phyloP scores from a whole-genome alignment of 2,329 filamentous ascomycete genomes.

The Mycosphaerella sp. region DNA sequence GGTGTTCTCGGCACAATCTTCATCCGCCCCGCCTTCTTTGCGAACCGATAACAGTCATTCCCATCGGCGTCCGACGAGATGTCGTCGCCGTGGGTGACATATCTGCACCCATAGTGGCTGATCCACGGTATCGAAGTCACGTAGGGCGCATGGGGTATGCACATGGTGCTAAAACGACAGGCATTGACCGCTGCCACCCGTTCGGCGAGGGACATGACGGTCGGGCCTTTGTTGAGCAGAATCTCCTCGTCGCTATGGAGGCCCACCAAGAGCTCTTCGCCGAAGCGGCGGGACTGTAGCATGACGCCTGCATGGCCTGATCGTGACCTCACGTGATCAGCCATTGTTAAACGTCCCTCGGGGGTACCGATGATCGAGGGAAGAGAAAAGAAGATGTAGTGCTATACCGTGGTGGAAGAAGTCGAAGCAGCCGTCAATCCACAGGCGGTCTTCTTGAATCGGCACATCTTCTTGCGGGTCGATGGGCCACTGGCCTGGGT shows the following conservation, averaged over 20 bases:
- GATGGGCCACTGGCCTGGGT: slow-evolving; percentile 56
- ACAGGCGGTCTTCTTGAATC: slow-evolving; percentile 67
- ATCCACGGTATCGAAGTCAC: slow-evolving; percentile 94
- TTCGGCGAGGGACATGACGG: slow-evolving; percentile 91
- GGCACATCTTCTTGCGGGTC: slow-evolving; percentile 56
- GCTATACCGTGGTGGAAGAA: slow-evolving; percentile 78
- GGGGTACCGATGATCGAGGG: too few relatives aligned
- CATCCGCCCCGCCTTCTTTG: slow-evolving; percentile 89
- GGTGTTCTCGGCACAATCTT: slow-evolving; percentile 95
- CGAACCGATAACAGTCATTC: slow-evolving; percentile 95
- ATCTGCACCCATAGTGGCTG: slow-evolving; percentile 87
- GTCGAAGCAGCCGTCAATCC: slow-evolving; percentile 99
- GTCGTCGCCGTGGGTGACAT: slow-evolving; percentile 94
- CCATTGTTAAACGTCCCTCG: slow-evolving; percentile 3
- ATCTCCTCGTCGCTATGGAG: slow-evolving; percentile 96
- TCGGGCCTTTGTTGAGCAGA: slow-evolving; percentile 93
- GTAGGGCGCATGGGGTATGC: slow-evolving; percentile 81
- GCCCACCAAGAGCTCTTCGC: slow-evolving; percentile 80
- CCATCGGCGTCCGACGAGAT: slow-evolving; percentile 92
- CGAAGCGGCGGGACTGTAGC: slow-evolving; percentile 88
- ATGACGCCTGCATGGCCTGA: slow-evolving; percentile 84
- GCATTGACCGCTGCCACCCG: slow-evolving; percentile 88
- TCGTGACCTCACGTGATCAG: slow-evolving; percentile 15
- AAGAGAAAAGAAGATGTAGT: background rate
- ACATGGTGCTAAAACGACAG: slow-evolving; percentile 86